Conservation (phyloP, 2,329 filamentous ascomycete genomes). For the Ciborinia camelliae region DNA sequence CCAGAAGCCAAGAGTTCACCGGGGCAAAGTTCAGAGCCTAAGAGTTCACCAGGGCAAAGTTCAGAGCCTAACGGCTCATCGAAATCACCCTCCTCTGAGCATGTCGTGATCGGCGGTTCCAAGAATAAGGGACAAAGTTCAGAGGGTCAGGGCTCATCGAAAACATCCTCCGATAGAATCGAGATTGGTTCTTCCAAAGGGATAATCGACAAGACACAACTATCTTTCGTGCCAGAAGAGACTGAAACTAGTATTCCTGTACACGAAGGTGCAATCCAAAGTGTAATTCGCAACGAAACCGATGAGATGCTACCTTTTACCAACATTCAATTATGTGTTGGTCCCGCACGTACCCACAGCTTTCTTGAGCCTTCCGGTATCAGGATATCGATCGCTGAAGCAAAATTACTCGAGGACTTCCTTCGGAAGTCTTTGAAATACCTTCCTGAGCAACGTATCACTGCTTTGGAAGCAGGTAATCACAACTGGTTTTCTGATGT, state of each 20-base stretch:
- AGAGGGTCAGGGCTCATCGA: too few relatives aligned
- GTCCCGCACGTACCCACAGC: neutral
- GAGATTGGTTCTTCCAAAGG: constrained; percentile 4
- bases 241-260: neutral
- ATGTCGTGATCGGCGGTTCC: too few relatives aligned
- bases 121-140: too few relatives aligned
- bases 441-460: constrained; percentile 22
- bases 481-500: constrained; percentile 24
- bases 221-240: neutral
- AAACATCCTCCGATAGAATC: constrained; percentile 25
- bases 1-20: neutral
- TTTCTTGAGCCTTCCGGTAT: constrained; percentile 23
- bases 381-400: constrained; percentile 23
- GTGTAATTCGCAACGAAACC: neutral
- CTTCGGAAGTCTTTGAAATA: constrained; percentile 22
- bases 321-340: neutral
- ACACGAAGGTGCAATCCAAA: neutral
- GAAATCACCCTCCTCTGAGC: constrained; percentile 26
- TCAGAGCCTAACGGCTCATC: constrained; percentile 13
- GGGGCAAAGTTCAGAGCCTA: too few relatives aligned
- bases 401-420: constrained; percentile 18
- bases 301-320: neutral
- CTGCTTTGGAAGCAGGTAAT: constrained; percentile 18
- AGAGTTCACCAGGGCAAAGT: too few relatives aligned
- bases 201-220: neutral